Percentiles rank a stretch among this genome's conserved stretches.
These are phyloP conservation scores for Jasminum sambac DNA, from an alignment of 257 asterid species.

Conservation along the genomic window DNA sequence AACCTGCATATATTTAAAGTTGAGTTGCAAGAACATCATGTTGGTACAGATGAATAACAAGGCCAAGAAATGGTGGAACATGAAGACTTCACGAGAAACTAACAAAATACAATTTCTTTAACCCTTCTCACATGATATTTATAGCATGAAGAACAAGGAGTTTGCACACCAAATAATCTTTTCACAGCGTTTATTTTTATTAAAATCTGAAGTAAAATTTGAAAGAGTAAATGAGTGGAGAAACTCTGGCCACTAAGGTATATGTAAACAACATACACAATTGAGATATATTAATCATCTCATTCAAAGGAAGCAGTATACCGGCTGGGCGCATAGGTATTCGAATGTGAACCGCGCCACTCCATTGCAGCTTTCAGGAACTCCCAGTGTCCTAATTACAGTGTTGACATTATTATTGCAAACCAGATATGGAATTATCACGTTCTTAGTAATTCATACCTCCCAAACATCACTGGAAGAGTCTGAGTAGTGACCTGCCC, in stretches of 20 bases:
- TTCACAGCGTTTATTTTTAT: too few relatives aligned
- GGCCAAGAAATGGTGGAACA: conserved; percentile 1
- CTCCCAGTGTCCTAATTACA: conserved; percentile 70
- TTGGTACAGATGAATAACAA: conserved; percentile 6
- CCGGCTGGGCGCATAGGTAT: conserved; percentile 89
- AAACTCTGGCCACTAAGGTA: conserved; percentile 1
- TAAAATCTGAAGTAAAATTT: too few relatives aligned
- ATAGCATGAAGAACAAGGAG: too few relatives aligned
- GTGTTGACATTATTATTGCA: conserved; percentile 23
- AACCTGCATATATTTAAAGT: conserved; percentile 47
- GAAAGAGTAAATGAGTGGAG: neutral
- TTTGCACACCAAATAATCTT: too few relatives aligned
- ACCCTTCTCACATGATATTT: neutral
- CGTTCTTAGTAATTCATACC: conserved; percentile 38
- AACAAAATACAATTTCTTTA: neutral
- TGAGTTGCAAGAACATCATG: conserved; percentile 9
- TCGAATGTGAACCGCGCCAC: conserved; percentile 81
- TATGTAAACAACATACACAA: neutral
- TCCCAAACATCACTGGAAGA: conserved; percentile 93
- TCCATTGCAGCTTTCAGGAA: conserved; percentile 79
- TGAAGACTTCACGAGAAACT: neutral
- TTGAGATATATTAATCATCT: neutral
- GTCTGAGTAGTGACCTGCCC: conserved; percentile 55
- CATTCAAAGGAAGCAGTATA: conserved; percentile 32
- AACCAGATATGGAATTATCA: conserved; percentile 5